Evolutionary conservation across 495 filamentous ascomycete genomes (phyloP), one percentile per base, ranked within the genome.

Genomic region (Viridothelium virens): DNA sequence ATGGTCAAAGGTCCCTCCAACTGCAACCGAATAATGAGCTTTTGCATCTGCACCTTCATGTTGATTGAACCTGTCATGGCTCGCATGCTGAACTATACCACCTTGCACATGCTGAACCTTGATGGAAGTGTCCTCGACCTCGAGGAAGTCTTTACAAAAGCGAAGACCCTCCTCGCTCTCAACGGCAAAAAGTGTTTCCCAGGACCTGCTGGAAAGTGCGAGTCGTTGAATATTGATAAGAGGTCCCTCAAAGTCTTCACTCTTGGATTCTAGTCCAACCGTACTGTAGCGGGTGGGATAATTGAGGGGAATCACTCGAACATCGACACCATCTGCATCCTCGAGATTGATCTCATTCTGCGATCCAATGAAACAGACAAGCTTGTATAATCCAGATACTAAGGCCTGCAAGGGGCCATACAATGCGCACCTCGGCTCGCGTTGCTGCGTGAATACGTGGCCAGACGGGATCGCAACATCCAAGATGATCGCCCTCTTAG

Each of bases 1-100:
- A 77, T 97, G 91, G 76, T 98, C 94, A 74, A 97, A 98, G 3
- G 94, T 97, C 25, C 94, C 94, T 50, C 93, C 94, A 39, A 97
- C 86, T n/a, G 85, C 86, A 39, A 96, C 88, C 18, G 83, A 81
- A 68, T 76, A 73, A 73, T 87, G 82, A 56, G 48, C 56, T 75
- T 65, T 38, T 75, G 70, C 38, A 73, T 64, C 38, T 34, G 12
- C 53, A n/a, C 14, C 34, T 33, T 64, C 25, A 16, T 11, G 18
- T 56, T 59, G n/a, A n/a, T 14, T 41, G 31, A 48, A 5, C 12
- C 0, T 25, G 9, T 53, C n/a, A 18, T 53, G 48, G n/a, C 48
- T 53, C 18, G 67, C 25, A 53, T 67, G 66, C 38, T 66, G 61
- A 4, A 70, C 67, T 36, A 71, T 70, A 61, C 71, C 74, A 33